A percentile compares a stretch with the other conserved stretches of the same genome.
Conservation (phyloP, 768 basidiomycete genomes). For the Phylloporus rhodoxanthus region DNA sequence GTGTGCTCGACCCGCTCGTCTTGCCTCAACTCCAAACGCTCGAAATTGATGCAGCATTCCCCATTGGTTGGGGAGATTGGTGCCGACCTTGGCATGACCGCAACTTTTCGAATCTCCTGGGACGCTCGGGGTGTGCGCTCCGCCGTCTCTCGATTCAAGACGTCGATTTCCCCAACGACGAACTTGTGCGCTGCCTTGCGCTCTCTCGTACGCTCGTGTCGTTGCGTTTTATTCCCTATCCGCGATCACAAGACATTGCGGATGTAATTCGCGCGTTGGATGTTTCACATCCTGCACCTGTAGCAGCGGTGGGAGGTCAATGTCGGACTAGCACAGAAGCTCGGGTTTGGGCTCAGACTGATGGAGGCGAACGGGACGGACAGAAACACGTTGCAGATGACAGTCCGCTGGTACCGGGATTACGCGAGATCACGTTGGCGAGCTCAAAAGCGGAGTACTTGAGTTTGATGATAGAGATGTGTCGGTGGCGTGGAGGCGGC, state of each 20-base stretch:
- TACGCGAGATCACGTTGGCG: constrained; percentile 15
- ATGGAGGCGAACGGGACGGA: not conserved
- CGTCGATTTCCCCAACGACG: constrained; percentile 14
- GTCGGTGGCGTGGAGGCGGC: constrained; percentile 6
- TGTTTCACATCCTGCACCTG: not conserved
- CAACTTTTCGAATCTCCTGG: constrained; percentile 15
- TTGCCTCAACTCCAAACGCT: constrained; percentile 18
- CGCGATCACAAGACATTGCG: constrained; percentile 11
- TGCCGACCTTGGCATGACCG: constrained; percentile 4
- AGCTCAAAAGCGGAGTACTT: constrained; percentile 11
- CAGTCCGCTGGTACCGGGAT: constrained; percentile 1
- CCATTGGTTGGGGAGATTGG: not conserved
- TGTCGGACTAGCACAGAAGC: not conserved
- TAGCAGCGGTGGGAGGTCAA: not conserved
- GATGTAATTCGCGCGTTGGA: constrained; percentile 7
- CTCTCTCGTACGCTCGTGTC: constrained; percentile 7
- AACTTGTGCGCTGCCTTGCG: constrained; percentile 17
- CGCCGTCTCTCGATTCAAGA: constrained; percentile 11
- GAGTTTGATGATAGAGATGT: constrained; percentile 6
- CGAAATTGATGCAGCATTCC: constrained; percentile 11
- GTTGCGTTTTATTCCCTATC: constrained; percentile 14
- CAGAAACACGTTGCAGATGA: not conserved
- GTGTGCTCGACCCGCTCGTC: constrained; percentile 8
- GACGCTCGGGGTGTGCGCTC: constrained; percentile 13
- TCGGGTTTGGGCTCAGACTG: not conserved